Percentiles rank a stretch among this genome's conserved stretches.
Conservation (phyloP, 225 moss, liverwort and hornwort genomes). For the Lunularia cruciata region DNA sequence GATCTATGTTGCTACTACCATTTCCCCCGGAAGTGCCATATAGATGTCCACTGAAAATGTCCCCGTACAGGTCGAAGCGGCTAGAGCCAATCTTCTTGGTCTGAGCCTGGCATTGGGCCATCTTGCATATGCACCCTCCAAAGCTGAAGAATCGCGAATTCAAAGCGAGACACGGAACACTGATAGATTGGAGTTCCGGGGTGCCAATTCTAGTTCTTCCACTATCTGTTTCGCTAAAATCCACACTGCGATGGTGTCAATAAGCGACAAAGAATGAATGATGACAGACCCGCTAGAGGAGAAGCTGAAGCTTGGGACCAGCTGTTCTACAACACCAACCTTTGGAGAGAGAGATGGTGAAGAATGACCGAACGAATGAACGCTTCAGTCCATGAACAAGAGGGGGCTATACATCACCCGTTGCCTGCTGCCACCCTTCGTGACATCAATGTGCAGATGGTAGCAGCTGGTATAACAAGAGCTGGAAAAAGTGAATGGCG, state of each 20-base stretch:
- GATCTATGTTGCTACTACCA: conserved; percentile 45
- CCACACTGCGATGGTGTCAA: not conserved
- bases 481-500: conserved; percentile 24
- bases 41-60: conserved; percentile 47
- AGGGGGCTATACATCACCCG: conserved; percentile 30
- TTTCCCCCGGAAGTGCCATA: conserved; percentile 37
- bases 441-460: conserved; percentile 31
- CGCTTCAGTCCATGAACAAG: conserved; percentile 34
- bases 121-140: conserved; percentile 19
- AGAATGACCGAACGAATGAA: not conserved
- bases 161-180: too few species aligned
- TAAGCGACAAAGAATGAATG: not conserved
- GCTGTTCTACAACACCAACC: not conserved
- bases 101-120: conserved; percentile 52
- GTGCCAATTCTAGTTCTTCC: not conserved
- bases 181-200: too few species aligned
- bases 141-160: too few species aligned
- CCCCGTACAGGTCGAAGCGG: conserved; percentile 48
- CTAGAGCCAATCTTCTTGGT: conserved; percentile 41
- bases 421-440: conserved; percentile 12
- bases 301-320: not conserved
- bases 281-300: not conserved
- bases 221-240: not conserved
- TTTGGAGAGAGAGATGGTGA: not conserved
- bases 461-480: conserved; percentile 20